Conservation (phyloP, 768 basidiomycete species). For the Clitopilus hobsonii region DNA sequence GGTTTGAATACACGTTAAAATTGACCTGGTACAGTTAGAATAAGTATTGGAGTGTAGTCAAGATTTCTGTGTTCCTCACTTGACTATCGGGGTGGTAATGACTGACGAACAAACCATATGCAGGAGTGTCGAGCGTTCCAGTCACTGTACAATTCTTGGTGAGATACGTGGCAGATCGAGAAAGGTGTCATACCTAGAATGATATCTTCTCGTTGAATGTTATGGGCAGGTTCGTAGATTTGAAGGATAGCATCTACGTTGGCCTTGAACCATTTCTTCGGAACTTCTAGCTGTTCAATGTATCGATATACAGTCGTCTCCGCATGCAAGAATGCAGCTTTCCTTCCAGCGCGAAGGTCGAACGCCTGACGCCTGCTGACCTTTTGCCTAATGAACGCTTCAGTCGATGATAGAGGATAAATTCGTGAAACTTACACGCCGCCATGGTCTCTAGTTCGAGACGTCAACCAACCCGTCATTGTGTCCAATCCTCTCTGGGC, state of each 20-base stretch:
- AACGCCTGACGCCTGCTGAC: constrained; percentile 52
- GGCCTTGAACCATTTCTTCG: constrained; percentile 69
- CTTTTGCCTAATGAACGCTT: constrained; percentile 40
- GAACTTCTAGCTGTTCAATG: constrained; percentile 55
- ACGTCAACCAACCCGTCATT: constrained; percentile 43
- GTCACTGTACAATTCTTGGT: no score
- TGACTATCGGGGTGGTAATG: constrained; percentile 62
- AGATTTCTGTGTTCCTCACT: no score
- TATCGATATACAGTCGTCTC: constrained; percentile 70
- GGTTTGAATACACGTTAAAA: constrained; percentile 63
- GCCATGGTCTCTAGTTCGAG: constrained; percentile 25
- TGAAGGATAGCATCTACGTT: constrained; percentile 63
- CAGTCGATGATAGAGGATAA: no score
- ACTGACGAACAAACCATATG: constrained; percentile 74
- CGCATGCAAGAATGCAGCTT: constrained; percentile 39
- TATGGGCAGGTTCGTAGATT: constrained; percentile 42
- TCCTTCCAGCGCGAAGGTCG: constrained; percentile 46
- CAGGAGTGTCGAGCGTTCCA: constrained; percentile 64
- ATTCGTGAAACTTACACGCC: background rate
- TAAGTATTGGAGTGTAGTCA: no score
- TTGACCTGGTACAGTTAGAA: no score
- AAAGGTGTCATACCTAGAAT: constrained; percentile 35
- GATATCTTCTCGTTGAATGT: constrained; percentile 55
- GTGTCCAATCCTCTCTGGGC: constrained; percentile 56
- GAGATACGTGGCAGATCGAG: background rate